Conservation (phyloP, 306 rosid species). For the Ormosia emarginata region DNA sequence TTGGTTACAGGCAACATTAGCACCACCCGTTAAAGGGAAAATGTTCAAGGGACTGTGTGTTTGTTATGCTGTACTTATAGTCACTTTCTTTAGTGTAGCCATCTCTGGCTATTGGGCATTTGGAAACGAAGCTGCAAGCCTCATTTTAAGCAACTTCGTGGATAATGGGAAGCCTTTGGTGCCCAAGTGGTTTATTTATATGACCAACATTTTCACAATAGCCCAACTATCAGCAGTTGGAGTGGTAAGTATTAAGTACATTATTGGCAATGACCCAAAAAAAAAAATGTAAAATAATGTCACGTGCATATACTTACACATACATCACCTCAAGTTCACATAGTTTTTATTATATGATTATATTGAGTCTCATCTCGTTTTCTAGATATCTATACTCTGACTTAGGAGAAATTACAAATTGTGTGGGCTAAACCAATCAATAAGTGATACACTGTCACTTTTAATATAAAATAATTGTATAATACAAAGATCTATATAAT, state of each 20-base stretch:
- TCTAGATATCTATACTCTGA: no score
- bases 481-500: no score
- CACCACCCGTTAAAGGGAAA: slow-evolving; percentile 58
- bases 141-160: slow-evolving; percentile 37
- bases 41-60: slow-evolving; percentile 55
- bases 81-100: slow-evolving; percentile 49
- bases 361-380: no score
- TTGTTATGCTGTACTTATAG: slow-evolving; percentile 34
- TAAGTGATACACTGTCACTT: no score
- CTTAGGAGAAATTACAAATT: no score
- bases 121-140: slow-evolving; percentile 45
- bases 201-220: slow-evolving; percentile 44
- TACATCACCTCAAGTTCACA: no score
- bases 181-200: slow-evolving; percentile 47
- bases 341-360: no score
- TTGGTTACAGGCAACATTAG: slow-evolving; percentile 47
- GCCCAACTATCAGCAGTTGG: slow-evolving; percentile 50
- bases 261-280: no score
- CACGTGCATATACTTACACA: no score
- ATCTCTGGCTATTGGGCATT: slow-evolving; percentile 63
- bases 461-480: no score
- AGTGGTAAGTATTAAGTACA: slow-evolving; percentile 24
- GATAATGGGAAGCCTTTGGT: slow-evolving; percentile 38
- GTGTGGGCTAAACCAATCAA: no score
- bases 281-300: no score